A percentile compares a stretch with the other conserved stretches of the same genome.
These are phyloP conservation scores for Typha latifolia DNA, from an alignment of 176 grass and related monocot species.

Conservation along the genomic window DNA sequence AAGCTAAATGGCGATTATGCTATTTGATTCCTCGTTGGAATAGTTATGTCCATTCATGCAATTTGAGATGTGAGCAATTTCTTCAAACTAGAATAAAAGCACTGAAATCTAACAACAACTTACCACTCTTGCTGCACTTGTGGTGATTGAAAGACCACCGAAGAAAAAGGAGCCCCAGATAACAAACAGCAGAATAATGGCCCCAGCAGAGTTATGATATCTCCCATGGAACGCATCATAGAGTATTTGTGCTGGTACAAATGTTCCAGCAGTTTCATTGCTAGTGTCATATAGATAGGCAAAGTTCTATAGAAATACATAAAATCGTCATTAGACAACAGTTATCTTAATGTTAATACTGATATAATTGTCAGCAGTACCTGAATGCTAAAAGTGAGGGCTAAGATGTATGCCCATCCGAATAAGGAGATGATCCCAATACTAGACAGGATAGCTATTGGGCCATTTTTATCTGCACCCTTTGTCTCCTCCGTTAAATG, in stretches of 20 bases:
- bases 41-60: no score
- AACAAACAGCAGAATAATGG: constrained; percentile 68
- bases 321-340: not conserved
- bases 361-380: constrained; percentile 11
- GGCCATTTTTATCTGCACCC: constrained; percentile 88
- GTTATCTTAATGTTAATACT: not conserved
- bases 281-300: constrained; percentile 40
- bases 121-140: constrained; percentile 90
- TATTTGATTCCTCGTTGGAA: no score
- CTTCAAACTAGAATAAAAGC: not conserved
- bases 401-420: constrained; percentile 97
- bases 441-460: constrained; percentile 91
- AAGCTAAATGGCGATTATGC: no score
- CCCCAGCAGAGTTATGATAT: constrained; percentile 54
- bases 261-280: constrained; percentile 83
- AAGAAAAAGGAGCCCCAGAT: constrained; percentile 99
- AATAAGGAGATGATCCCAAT: constrained; percentile 94
- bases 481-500: constrained; percentile 97
- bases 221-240: constrained; percentile 94
- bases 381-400: constrained; percentile 99
- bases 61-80: no score
- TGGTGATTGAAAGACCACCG: constrained; percentile 95
- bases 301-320: constrained; percentile 45
- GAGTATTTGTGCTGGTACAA: constrained; percentile 82
- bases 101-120: not conserved